Evolutionary conservation across 805 yeast genomes (phyloP).

Genomic region (Pichia ethanolica): DNA sequence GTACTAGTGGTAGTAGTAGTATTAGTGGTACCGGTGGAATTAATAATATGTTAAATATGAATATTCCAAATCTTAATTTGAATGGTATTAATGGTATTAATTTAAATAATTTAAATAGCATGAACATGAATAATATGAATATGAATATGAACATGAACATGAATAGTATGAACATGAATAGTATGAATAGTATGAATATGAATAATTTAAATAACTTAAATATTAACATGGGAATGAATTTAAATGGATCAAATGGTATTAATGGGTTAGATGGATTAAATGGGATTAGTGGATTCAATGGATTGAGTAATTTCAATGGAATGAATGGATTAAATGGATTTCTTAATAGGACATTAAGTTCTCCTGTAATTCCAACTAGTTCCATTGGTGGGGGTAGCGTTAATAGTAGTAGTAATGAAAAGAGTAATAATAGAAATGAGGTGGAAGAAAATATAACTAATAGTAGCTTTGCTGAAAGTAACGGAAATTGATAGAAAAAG

Average conservation of each 20-base stretch:
- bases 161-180: neutral
- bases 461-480: neutral
- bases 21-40: conserved; percentile 1
- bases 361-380: conserved; percentile 2
- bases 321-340: conserved; percentile 2
- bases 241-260: neutral
- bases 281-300: conserved; percentile 1
- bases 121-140: neutral
- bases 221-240: neutral
- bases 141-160: conserved; percentile 3
- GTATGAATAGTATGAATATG: neutral
- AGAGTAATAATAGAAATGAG: neutral
- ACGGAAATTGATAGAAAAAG: no score
- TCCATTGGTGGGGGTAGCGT: neutral
- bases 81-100: neutral
- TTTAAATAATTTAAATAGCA: neutral
- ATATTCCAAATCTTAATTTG: neutral
- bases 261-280: conserved; percentile 2
- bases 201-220: neutral
- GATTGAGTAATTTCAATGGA: neutral
- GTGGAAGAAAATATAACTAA: conserved; percentile 1
- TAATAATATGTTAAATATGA: neutral
- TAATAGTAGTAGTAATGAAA: neutral
- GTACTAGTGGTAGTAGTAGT: conserved; percentile 2
- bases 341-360: conserved; percentile 2